phyloP scores from a whole-genome alignment of 2,329 filamentous ascomycete species.

The Fusarium sterilihyphosum region DNA sequence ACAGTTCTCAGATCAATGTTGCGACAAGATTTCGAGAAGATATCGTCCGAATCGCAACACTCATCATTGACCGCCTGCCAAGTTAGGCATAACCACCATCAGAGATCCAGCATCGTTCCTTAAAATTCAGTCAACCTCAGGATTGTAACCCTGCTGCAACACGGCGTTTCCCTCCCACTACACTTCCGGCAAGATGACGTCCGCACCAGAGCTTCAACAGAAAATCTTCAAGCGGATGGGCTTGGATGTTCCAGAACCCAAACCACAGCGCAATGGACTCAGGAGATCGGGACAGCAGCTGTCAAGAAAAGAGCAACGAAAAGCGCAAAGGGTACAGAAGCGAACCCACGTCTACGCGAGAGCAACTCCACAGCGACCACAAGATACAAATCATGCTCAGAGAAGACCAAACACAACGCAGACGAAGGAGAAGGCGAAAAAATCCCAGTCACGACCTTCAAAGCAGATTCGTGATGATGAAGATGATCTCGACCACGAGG shows the following conservation, averaged over 20 bases:
- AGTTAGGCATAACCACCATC: neutral
- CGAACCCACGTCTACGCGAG: conserved; percentile 55
- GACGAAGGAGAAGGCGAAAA: neutral
- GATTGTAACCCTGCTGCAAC: neutral
- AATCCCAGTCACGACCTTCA: neutral
- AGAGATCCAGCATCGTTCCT: conserved; percentile 9
- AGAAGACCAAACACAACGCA: conserved; percentile 2
- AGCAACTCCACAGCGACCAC: conserved; percentile 18
- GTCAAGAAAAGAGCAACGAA: conserved; percentile 72
- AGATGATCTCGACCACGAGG: conserved; percentile 11
- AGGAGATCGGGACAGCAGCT: conserved; percentile 28
- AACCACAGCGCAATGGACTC: conserved; percentile 14
- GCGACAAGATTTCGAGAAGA: neutral
- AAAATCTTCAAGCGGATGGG: conserved; percentile 53
- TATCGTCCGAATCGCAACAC: neutral
- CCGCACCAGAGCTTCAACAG: conserved; percentile 49
- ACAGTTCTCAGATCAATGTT: neutral
- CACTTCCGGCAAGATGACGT: conserved; percentile 24
- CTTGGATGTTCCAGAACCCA: conserved; percentile 43
- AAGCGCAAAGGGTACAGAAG: conserved; percentile 70
- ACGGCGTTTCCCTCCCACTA: neutral
- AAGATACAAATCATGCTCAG: neutral
- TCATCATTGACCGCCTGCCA: conserved; percentile 11
- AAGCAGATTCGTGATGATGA: conserved; percentile 30
- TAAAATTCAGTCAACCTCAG: conserved; percentile 6